These are phyloP conservation scores for Primulina eburnea DNA, from an alignment of 257 asterid genomes.

Conservation along the genomic window DNA sequence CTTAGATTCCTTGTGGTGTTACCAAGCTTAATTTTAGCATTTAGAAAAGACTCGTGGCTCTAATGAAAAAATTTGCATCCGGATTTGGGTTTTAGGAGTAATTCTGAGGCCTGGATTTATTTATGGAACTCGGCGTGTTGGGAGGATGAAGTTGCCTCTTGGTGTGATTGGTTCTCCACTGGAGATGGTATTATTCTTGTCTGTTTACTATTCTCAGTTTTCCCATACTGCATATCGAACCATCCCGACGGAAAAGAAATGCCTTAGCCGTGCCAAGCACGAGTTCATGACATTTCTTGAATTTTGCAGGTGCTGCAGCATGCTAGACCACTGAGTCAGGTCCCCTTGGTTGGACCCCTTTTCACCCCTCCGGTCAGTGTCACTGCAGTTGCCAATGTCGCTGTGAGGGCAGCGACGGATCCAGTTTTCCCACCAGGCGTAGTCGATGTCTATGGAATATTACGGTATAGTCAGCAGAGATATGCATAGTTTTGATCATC, in stretches of 20 bases:
- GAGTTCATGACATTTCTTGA: not conserved
- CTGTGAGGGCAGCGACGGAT: slow-evolving; percentile 81
- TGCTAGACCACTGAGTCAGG: slow-evolving; percentile 58
- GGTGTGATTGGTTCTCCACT: slow-evolving; percentile 86
- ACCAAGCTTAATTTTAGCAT: slow-evolving; percentile 1
- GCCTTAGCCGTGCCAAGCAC: not conserved
- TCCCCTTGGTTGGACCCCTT: slow-evolving; percentile 87
- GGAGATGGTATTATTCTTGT: slow-evolving; percentile 56
- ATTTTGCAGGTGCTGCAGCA: slow-evolving; percentile 67
- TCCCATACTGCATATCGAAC: not conserved
- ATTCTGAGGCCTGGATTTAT: slow-evolving; percentile 95
- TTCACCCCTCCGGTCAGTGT: slow-evolving; percentile 79
- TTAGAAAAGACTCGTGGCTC: not conserved
- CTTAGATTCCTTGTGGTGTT: not conserved
- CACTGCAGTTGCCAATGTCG: slow-evolving; percentile 78
- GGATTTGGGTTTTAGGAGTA: slow-evolving; percentile 51
- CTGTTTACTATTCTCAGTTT: not conserved
- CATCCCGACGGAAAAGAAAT: not conserved
- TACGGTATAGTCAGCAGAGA: slow-evolving; percentile 66
- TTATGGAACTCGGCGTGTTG: slow-evolving; percentile 85
- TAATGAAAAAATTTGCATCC: not conserved
- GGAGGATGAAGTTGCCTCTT: slow-evolving; percentile 83
- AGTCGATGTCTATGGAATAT: slow-evolving; percentile 67
- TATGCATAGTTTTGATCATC: slow-evolving; percentile 24
- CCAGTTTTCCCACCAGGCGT: slow-evolving; percentile 93